phyloP scores from a whole-genome alignment of 306 rosid species.

The Trichosanthes cucumerina region DNA sequence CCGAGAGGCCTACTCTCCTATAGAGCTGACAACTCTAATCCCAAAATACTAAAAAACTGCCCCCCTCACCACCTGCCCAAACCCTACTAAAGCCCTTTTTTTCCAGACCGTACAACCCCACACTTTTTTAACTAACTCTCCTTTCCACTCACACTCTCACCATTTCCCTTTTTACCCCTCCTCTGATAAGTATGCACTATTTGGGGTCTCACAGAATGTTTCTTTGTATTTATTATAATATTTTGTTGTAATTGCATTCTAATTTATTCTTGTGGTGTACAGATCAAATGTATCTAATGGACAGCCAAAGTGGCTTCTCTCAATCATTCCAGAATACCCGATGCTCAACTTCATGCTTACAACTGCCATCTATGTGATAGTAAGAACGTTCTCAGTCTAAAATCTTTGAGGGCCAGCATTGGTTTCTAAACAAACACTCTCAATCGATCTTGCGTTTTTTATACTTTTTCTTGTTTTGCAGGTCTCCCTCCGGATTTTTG shows the following conservation, averaged over 20 bases:
- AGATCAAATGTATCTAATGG: constrained; percentile 89
- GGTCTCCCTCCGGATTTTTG: constrained; percentile 87
- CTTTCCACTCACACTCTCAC: too few relatives aligned
- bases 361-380: constrained; percentile 73
- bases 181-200: too few relatives aligned
- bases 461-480: constrained; percentile 27
- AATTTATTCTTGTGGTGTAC: constrained; percentile 21
- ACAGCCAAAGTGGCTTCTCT: constrained; percentile 99
- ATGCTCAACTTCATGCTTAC: constrained; percentile 95
- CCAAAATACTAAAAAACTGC: too few relatives aligned
- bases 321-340: constrained; percentile 81
- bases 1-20: too few relatives aligned
- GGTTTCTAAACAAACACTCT: background rate
- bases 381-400: constrained; percentile 23
- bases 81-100: too few relatives aligned
- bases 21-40: too few relatives aligned
- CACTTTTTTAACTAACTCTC: too few relatives aligned
- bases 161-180: too few relatives aligned
- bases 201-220: too few relatives aligned
- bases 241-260: background rate
- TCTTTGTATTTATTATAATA: background rate
- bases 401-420: background rate
- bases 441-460: background rate
- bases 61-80: too few relatives aligned
- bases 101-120: too few relatives aligned